Evolutionary conservation across 495 filamentous ascomycete species (phyloP), one percentile per base, ranked within the genome.

Genomic region (Geopyxis carbonaria): DNA sequence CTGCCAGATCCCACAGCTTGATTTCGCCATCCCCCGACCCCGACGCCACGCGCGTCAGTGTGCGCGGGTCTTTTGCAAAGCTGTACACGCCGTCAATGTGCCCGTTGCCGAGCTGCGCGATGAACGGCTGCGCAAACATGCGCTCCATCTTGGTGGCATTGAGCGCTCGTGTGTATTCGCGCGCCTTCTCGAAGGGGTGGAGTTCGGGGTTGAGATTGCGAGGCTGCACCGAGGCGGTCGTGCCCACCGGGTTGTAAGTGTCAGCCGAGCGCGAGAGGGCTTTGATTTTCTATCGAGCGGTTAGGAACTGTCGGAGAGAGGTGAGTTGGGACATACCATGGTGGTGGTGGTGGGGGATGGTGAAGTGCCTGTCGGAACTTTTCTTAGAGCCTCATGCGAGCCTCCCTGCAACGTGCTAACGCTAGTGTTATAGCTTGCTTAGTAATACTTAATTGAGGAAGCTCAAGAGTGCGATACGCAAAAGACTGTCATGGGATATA

Each of bases 71-170:
- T 46, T 80, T 81, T 10, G 75, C 68, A 56, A 82, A 66, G 6
- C 67, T 64, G 56, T 82, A 82, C 4, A 97, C 81, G 31, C 89
- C 89, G 57, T 97, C 89, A 10, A 95, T 80, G 62, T 97, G 89
- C 21, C 89, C 89, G 34, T 71, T 70, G 21, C 85, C 87, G 36
- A 97, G 70, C 50, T 93, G 80, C 0, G 65, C 78, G 29, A 97
- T 61, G 56, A 97, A 97, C 3, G 89, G 89, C 38, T 82, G 75
- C 15, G 89, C 87, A 55, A 95, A 94, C 73, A 97, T 85, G 46
- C 89, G 77, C 59, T 94, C 82, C 37, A 97, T 59, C 51, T 97
- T 97, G 34, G 80, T 80, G 5, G 86, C 85, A 72, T 86, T 94
- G 50, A 85, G 69, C 20, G 81, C 80, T 36, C 80, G 67, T 5